A percentile compares a stretch with the other conserved stretches of the same genome.
These are phyloP conservation scores for Hypoxylon sp. DNA, from an alignment of 2,329 filamentous ascomycete species.

Conservation along the genomic window DNA sequence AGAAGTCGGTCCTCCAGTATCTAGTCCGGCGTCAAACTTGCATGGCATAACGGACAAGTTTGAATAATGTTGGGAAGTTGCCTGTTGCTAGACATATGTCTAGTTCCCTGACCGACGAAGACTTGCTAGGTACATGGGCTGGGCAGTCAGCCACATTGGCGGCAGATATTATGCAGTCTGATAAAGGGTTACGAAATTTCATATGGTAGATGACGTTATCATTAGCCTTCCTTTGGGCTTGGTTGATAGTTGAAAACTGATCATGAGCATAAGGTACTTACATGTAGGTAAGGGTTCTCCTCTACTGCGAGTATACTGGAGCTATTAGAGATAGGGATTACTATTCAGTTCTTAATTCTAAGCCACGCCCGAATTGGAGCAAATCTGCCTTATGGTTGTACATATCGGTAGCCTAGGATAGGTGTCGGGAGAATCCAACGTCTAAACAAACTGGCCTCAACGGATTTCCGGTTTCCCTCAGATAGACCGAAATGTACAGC, in stretches of 20 bases:
- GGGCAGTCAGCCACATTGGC: not conserved
- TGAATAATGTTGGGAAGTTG: not conserved
- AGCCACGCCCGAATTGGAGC: not conserved
- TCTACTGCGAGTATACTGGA: not conserved
- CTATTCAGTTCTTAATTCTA: no score
- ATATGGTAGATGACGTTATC: not conserved
- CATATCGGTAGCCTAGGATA: not conserved
- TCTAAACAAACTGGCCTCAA: not conserved
- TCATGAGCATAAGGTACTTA: not conserved
- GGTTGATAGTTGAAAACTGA: not conserved
- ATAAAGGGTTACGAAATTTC: not conserved
- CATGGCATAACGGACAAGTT: constrained; percentile 22
- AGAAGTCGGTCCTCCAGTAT: constrained; percentile 21
- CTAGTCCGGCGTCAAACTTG: constrained; percentile 19
- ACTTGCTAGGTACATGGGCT: not conserved
- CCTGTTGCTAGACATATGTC: not conserved
- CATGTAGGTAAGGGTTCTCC: no score
- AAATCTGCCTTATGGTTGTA: not conserved
- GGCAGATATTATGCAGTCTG: not conserved
- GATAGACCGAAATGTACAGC: not conserved
- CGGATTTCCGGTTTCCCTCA: not conserved
- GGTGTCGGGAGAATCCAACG: not conserved
- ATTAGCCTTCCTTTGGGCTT: not conserved
- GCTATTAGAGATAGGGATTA: not conserved
- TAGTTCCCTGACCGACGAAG: not conserved